phyloP scores from a whole-genome alignment of 495 filamentous ascomycete species.

The Penicillium waksmanii region DNA sequence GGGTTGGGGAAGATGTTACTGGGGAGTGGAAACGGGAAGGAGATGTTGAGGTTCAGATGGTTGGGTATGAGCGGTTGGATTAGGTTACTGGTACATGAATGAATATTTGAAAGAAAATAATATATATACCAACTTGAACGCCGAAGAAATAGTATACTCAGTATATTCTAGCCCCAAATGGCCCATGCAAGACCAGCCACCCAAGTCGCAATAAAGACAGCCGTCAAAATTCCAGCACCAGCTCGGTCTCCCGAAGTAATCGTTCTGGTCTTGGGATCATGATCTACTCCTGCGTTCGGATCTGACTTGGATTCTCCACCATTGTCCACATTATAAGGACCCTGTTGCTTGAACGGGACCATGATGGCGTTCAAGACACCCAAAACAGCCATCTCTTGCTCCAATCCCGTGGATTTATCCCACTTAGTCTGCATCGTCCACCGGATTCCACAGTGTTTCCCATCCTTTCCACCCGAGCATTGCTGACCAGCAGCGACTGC shows the following conservation, averaged over 20 bases:
- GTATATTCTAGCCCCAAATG: background rate
- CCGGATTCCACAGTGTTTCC: slow-evolving; percentile 70
- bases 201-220: slow-evolving; percentile 47
- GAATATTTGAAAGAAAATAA: too few relatives aligned
- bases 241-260: slow-evolving; percentile 61
- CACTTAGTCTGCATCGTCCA: slow-evolving; percentile 64
- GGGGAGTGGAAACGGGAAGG: slow-evolving; percentile 46
- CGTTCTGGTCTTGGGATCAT: slow-evolving; percentile 15
- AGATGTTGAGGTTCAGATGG: slow-evolving; percentile 48
- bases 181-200: slow-evolving; percentile 19
- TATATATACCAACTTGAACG: too few relatives aligned
- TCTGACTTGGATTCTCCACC: slow-evolving; percentile 29
- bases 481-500: slow-evolving; percentile 68
- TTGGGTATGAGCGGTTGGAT: slow-evolving; percentile 45
- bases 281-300: slow-evolving; percentile 36
- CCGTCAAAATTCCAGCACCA: slow-evolving; percentile 67
- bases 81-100: slow-evolving; percentile 8
- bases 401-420: slow-evolving; percentile 65
- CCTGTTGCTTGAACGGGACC: slow-evolving; percentile 26
- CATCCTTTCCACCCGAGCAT: slow-evolving; percentile 59
- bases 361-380: slow-evolving; percentile 50
- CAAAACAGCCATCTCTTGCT: slow-evolving; percentile 53
- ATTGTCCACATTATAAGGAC: slow-evolving; percentile 27
- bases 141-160: too few relatives aligned
- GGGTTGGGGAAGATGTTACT: slow-evolving; percentile 49